Evolutionary conservation across 2,329 filamentous ascomycete species (phyloP).

Genomic region (Talaromyces marneffei): DNA sequence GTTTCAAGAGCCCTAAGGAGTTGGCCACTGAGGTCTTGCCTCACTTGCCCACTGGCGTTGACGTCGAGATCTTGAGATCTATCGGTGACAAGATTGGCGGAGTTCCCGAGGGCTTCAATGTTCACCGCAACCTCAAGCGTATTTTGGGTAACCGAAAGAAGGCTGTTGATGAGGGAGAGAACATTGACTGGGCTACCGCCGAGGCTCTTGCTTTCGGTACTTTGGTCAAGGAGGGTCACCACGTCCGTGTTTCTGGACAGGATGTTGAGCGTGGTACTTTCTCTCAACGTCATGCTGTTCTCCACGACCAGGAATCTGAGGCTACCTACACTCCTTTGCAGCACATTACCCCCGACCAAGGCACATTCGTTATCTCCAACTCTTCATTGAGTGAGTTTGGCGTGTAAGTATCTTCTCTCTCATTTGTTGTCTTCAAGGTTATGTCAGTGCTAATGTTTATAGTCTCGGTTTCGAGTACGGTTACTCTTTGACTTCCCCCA

Average conservation of each 20-base stretch:
- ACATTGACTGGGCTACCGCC: conserved; percentile 95
- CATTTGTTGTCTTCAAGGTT: not conserved
- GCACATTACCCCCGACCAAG: conserved; percentile 83
- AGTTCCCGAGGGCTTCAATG: conserved; percentile 75
- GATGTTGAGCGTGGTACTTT: conserved; percentile 99
- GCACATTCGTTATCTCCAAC: conserved; percentile 93
- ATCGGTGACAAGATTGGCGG: conserved; percentile 75
- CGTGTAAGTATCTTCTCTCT: conserved; percentile 43
- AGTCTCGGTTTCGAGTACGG: conserved; percentile 96
- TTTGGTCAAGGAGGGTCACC: conserved; percentile 86
- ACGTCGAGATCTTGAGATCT: conserved; percentile 65
- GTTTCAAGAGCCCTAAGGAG: conserved; percentile 98
- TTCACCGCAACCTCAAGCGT: conserved; percentile 95
- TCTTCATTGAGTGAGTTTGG: conserved; percentile 75
- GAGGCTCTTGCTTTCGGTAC: conserved; percentile 93
- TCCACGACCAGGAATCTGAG: conserved; percentile 96
- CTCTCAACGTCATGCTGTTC: conserved; percentile 92
- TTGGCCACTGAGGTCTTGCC: conserved; percentile 89
- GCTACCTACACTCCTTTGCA: conserved; percentile 88
- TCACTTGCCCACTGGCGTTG: conserved; percentile 80
- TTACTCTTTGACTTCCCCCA: conserved; percentile 93
- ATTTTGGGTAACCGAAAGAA: conserved; percentile 86
- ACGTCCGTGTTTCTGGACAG: conserved; percentile 95
- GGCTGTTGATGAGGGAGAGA: conserved; percentile 82
- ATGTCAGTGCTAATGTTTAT: conserved; percentile 49